Percentiles rank a stretch among this genome's conserved stretches.
Evolutionary conservation across 371 early-diverging fungal species (phyloP).

Genomic region (Haplosporangium sp.): DNA sequence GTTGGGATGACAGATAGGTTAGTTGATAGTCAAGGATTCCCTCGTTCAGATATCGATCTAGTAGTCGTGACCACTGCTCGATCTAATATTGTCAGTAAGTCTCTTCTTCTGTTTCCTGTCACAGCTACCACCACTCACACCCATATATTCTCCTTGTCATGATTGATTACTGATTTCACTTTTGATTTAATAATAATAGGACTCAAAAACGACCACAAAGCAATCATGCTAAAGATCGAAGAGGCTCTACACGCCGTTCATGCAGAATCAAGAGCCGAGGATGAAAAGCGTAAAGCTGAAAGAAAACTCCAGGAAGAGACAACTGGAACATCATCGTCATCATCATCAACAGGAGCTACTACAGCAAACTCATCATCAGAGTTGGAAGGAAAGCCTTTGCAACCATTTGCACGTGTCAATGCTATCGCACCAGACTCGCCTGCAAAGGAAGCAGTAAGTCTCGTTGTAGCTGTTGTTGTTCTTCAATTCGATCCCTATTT

Average conservation of each 20-base stretch:
- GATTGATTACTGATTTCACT: neutral
- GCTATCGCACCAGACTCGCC: conserved; percentile 88
- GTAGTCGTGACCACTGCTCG: conserved; percentile 76
- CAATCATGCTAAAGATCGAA: conserved; percentile 78
- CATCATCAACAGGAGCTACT: conserved; percentile 17
- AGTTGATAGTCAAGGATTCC: conserved; percentile 85
- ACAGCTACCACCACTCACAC: neutral
- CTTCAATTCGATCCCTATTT: too few relatives aligned
- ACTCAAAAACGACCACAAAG: conserved; percentile 77
- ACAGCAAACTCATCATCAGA: neutral
- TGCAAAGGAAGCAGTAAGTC: conserved; percentile 68
- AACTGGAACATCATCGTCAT: conserved; percentile 4
- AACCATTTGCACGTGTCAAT: conserved; percentile 85
- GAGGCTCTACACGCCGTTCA: conserved; percentile 75
- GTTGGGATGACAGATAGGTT: conserved; percentile 80
- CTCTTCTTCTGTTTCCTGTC: conserved; percentile 7
- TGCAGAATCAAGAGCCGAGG: conserved; percentile 44
- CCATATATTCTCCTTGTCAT: neutral
- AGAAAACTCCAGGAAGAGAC: conserved; percentile 19
- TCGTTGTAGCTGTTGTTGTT: neutral
- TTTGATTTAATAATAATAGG: conserved; percentile 24
- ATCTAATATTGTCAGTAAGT: conserved; percentile 68
- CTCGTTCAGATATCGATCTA: conserved; percentile 89
- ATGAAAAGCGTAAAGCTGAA: conserved; percentile 20
- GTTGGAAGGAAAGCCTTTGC: conserved; percentile 11